phyloP scores from a whole-genome alignment of 2,329 filamentous ascomycete genomes.

The Bipolaris victoriae region DNA sequence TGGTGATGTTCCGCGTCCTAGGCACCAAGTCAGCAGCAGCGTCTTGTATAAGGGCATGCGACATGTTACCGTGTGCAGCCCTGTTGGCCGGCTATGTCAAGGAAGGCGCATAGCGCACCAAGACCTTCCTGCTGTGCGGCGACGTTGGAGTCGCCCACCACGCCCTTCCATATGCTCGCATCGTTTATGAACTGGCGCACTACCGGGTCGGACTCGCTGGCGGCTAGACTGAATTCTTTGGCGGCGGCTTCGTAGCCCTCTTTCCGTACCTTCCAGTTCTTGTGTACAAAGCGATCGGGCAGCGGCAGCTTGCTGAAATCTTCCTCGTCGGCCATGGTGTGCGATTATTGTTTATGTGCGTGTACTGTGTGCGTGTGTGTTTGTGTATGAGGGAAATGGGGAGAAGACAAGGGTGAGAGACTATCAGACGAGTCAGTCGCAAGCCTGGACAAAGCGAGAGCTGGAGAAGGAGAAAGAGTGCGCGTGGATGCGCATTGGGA shows the following conservation, averaged over 20 bases:
- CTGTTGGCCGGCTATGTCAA: constrained; percentile 86
- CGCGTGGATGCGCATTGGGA: constrained; percentile 8
- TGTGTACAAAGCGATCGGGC: constrained; percentile 81
- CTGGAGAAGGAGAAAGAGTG: background rate
- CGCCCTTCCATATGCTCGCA: constrained; percentile 85
- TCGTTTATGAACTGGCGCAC: constrained; percentile 90
- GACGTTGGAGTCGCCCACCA: constrained; percentile 92
- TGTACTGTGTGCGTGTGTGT: background rate
- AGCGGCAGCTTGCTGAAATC: constrained; percentile 79
- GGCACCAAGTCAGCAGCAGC: constrained; percentile 20
- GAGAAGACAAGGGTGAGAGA: background rate
- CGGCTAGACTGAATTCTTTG: constrained; percentile 82
- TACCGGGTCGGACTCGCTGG: constrained; percentile 82
- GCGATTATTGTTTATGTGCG: constrained; percentile 8
- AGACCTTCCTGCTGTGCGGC: constrained; percentile 95
- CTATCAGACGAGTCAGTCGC: constrained; percentile 14
- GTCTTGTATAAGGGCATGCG: background rate
- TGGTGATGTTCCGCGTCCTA: constrained; percentile 75
- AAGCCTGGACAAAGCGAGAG: background rate
- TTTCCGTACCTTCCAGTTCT: constrained; percentile 98
- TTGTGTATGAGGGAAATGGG: constrained; percentile 18
- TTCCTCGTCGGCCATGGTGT: constrained; percentile 79
- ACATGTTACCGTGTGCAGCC: constrained; percentile 69
- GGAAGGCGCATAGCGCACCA: constrained; percentile 83
- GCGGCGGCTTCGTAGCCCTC: constrained; percentile 90